These are phyloP conservation scores for Globisporangium carolinianum DNA, from an alignment of 352 stramenopile species.

Conservation along the genomic window DNA sequence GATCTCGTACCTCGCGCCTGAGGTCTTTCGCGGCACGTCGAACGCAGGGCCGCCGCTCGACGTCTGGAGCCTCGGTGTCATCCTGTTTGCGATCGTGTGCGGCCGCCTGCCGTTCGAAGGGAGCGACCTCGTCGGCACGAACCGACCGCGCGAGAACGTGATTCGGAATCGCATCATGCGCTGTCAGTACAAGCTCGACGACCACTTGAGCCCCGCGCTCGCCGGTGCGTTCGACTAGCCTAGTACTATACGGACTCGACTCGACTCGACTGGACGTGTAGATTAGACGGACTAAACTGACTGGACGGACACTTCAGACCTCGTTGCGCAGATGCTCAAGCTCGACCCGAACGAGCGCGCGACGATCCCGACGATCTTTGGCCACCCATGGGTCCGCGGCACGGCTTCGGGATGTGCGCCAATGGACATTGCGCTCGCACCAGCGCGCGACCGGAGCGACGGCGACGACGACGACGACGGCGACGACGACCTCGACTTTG, in stretches of 20 bases:
- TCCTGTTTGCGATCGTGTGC: conserved; percentile 83
- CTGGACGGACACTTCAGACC: conserved; percentile 22
- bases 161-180: conserved; percentile 83
- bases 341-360: conserved; percentile 71
- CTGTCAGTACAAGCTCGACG: conserved; percentile 79
- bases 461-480: conserved; percentile 30
- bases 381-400: conserved; percentile 72
- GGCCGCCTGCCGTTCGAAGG: conserved; percentile 81
- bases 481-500: conserved; percentile 42
- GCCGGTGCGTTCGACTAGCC: conserved; percentile 16
- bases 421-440: conserved; percentile 15
- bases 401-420: conserved; percentile 25
- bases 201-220: conserved; percentile 59
- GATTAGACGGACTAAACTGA: neutral
- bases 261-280: neutral
- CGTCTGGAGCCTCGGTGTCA: conserved; percentile 87
- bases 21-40: conserved; percentile 82
- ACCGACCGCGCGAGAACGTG: conserved; percentile 71
- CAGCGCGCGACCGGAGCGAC: conserved; percentile 14
- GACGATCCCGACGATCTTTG: conserved; percentile 83
- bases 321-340: conserved; percentile 75
- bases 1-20: conserved; percentile 81
- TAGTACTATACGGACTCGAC: neutral
- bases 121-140: conserved; percentile 63
- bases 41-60: conserved; percentile 84